A percentile compares a stretch with the other conserved stretches of the same genome.
phyloP scores from a whole-genome alignment of 345 rosid species.

The Linum usitatissimum region DNA sequence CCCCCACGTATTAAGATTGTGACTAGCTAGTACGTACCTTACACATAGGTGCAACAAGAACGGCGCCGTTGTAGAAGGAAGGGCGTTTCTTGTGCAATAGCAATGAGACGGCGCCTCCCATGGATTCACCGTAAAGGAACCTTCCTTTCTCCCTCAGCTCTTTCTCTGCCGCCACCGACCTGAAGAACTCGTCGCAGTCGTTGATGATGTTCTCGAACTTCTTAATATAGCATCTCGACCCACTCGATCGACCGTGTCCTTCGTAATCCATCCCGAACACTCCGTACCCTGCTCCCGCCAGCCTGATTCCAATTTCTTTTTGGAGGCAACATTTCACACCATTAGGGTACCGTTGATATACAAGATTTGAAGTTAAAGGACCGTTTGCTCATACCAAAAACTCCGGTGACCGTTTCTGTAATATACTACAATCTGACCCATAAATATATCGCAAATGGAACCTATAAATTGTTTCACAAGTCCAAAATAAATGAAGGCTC shows the following conservation, averaged over 20 bases:
- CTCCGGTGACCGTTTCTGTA: too few species aligned
- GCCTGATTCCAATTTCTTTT: constrained; percentile 70
- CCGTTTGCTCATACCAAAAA: too few species aligned
- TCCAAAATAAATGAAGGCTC: too few species aligned
- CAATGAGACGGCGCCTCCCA: constrained; percentile 96
- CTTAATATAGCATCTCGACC: constrained; percentile 88
- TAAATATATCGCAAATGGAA: too few species aligned
- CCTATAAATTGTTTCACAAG: too few species aligned
- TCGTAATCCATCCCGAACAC: constrained; percentile 89
- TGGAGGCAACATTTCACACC: too few species aligned
- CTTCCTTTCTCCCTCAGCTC: constrained; percentile 64
- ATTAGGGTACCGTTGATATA: too few species aligned
- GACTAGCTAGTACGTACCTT: constrained; percentile 66
- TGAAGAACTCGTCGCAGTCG: constrained; percentile 68
- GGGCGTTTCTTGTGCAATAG: constrained; percentile 79
- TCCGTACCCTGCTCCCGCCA: constrained; percentile 63
- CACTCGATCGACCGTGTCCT: constrained; percentile 82
- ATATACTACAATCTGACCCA: too few species aligned
- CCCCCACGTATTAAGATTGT: too few species aligned
- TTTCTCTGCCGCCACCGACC: constrained; percentile 55
- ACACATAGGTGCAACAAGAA: constrained; percentile 97
- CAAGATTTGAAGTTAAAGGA: too few species aligned
- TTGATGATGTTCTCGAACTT: constrained; percentile 56
- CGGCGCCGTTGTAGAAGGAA: constrained; percentile 70
- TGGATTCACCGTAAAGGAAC: constrained; percentile 93